Base-by-base conservation (phyloP, 208 protist species). In the Wallacemonas collosoma region DNA sequence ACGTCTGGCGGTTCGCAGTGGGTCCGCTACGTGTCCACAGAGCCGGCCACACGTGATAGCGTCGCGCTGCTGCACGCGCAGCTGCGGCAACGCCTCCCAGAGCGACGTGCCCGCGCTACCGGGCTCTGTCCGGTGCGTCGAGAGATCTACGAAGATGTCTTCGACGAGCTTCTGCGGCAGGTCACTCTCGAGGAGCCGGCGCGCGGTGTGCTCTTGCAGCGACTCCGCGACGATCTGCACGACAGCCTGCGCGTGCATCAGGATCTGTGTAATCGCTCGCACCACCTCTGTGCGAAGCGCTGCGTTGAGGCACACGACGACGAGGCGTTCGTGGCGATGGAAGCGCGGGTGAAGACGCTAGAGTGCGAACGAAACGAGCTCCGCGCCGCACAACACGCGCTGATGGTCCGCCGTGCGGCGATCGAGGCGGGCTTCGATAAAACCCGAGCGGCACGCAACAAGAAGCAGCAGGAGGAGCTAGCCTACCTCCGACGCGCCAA, bases 151-250 rank as follows among this genome's bases (percentile, higher is more conserved):
- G 45, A 86, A 11, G 98, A 99, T 72, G 80, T 94, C n/a, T 99
- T 99, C 79, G 97, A 95, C 76, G 90, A 94, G 77, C 72, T 99
- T 11, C 99, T 99, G 68, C 95, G 98, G 4, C 93, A 99, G 79
- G 85, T 99, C 14, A 99, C 98, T 9, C 77, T 99, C n/a, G 98
- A 99, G 69, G 99, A 98, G 72, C 93, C 97, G 4, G 98, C 98
- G 73, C 82, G 98, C 2, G 99, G 99, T 12, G 81, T 99, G 53
- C 83, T 99, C 72, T 82, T 99, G 39, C 85, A 99, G 41, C 91
- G 98, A 9, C 84, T 99, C 55, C 78, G 98, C 0, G 98, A 99
- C 58, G 98, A 99, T 76, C 68, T 98, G 39, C 72, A 85, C 57
- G 75, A 84, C 63, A 74, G 70, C 9, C 62, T 94, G 47, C 72